Base-by-base conservation (phyloP, 108 stramenopile genomes). In the Skeletonema menzelii region DNA sequence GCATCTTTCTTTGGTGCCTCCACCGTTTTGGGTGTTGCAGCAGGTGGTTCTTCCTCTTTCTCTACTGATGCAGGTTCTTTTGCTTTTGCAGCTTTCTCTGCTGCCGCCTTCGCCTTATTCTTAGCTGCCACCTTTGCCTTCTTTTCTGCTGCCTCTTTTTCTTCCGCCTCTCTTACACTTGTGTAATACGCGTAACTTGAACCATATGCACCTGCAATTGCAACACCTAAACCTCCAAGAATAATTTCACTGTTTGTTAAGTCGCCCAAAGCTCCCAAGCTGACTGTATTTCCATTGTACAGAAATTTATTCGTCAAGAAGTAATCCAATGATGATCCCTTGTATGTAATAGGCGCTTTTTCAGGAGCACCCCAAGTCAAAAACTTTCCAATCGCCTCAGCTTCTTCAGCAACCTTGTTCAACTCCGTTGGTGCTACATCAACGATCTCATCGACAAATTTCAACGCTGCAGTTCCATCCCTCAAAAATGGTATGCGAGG, bases 331-430 rank as follows among this genome's bases (percentile, higher is more conserved):
- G 37, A 13, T 2, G 76, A 77, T 17, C 69, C 76, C 19, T 55
- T 27, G 46, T 59, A 77, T 1, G 42, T 56, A 12, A 77, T 32
- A 3, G 68, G 76, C 26, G 64, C 64, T 42, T 64, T 56, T 46
- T 58, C 26, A 14, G 76, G 76, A 32, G 76, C 76, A 17, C 76
- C 76, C 76, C 76, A 77, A 20, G 69, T 65, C 15, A 77, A 60
- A 63, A 77, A 77, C 12, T 70, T 59, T 40, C 64, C 76, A 26
- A 77, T 26, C 35, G 69, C 69, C 57, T 40, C 13, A 4, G 56
- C 69, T 27, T 70, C 76, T 35, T 65, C 57, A 12, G 76, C 68
- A 15, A 65, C 76, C 61, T 60, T 77, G 46, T 77, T 69, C 19
- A 77, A 37, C 17, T 65, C 44, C 12, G 42, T 28, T 1, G 76